Base-by-base conservation (phyloP, 2,329 filamentous ascomycete genomes). In the Aspergillus puulaauensis region DNA sequence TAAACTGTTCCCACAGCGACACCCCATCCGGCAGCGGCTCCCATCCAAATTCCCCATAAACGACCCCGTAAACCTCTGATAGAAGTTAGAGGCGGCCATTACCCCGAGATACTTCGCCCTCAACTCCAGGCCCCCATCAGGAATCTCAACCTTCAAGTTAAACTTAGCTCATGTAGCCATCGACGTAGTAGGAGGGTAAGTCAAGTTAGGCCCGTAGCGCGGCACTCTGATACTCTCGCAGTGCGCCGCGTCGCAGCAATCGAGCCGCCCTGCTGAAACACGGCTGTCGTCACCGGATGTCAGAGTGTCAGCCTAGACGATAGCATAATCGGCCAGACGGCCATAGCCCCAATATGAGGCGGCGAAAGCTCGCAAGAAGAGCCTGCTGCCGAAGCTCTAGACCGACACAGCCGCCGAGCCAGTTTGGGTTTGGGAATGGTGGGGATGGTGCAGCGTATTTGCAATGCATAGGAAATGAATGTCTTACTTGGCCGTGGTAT, bases 1-100 rank as follows among this genome's bases (percentile, higher is more conserved):
- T 12, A 21, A 54, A 41, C 37, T 55, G 52, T 19, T 55, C 37
- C 52, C 45, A 55, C 9, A 55, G 44, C 35, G 44, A 33, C 15
- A 40, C 45, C 3, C 52, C 52, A 15, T n/a, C 52, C 15, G 44
- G 44, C 1, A 37, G 35, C 3, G 4, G 14, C 35, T 49, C n/a
- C 45, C 52, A 35, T 55, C 17, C 44, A 49, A 35, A 1, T 45
- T 44, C n/a, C 43, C 44, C 5, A 24, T 49, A n/a, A 49, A 40
- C 8, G 11, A 15, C 2, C 52, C 45, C 3, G 44, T 55, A 12
- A 49, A 55, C 15, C 37, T 11, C 2, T 19, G 52, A 27, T 44
- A 55, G 24, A 48, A 40, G 5, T 33, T n/a, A 24, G 31, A 40
- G n/a, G 41, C 23, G 3, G 33, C 37, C 9, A n/a, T 17, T 4